phyloP scores from a whole-genome alignment of 2,329 filamentous ascomycete species.

The Neofusicoccum ribis region DNA sequence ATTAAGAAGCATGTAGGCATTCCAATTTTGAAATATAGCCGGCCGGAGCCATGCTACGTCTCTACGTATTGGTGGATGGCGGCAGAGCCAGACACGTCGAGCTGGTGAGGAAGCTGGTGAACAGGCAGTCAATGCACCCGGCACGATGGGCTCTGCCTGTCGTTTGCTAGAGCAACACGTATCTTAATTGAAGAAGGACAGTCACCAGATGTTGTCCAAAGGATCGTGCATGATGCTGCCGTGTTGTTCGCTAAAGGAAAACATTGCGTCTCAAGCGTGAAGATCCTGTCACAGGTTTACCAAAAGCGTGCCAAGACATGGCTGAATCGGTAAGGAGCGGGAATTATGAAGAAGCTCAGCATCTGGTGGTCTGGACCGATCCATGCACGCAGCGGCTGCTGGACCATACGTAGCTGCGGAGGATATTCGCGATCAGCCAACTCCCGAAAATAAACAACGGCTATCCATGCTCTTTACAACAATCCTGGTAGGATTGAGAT shows the following conservation, averaged over 20 bases:
- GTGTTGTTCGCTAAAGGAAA: neutral
- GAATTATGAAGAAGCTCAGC: neutral
- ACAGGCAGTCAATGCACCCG: neutral
- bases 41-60: neutral
- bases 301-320: neutral
- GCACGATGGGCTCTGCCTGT: neutral
- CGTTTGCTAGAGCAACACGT: constrained; percentile 1
- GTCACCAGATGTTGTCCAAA: neutral
- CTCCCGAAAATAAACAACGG: neutral
- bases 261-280: neutral
- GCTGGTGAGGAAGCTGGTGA: neutral
- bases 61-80: neutral
- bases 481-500: neutral
- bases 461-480: neutral
- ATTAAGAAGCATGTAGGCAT: neutral
- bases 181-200: neutral
- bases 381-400: neutral
- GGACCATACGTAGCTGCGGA: neutral
- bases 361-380: neutral
- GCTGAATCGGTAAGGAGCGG: neutral
- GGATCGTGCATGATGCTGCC: neutral
- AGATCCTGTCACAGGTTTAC: neutral
- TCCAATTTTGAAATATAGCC: neutral
- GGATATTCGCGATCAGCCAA: neutral
- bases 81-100: neutral